phyloP scores from a whole-genome alignment of 2,329 filamentous ascomycete species.

The Alternaria viburni region DNA sequence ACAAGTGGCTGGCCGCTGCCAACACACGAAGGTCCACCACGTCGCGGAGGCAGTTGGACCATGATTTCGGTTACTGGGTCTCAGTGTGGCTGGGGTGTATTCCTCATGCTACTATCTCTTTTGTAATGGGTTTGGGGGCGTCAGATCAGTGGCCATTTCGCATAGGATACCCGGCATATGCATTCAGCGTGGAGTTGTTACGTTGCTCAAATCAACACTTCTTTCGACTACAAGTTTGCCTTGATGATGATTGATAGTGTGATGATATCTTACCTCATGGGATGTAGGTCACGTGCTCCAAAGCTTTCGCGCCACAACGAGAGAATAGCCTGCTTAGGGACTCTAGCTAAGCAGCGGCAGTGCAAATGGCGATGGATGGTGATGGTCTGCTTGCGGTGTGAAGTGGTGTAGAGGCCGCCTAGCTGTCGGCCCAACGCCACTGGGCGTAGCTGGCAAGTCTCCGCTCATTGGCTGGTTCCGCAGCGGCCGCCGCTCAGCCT shows the following conservation, averaged over 20 bases:
- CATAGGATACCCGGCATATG: conserved; percentile 16
- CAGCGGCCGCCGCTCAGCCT: conserved; percentile 2
- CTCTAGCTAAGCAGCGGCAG: neutral
- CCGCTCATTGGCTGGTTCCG: conserved; percentile 6
- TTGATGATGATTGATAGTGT: neutral
- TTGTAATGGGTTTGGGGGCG: conserved; percentile 9
- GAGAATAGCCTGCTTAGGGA: neutral
- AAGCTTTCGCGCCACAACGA: neutral
- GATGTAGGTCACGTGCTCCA: neutral
- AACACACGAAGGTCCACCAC: neutral
- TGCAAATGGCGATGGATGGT: neutral
- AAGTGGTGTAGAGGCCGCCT: conserved; percentile 1
- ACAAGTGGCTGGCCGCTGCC: neutral
- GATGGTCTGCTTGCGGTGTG: neutral
- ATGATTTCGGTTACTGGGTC: conserved; percentile 7
- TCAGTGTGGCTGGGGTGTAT: neutral
- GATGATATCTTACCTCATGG: neutral
- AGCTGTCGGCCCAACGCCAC: neutral
- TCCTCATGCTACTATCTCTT: conserved; percentile 11
- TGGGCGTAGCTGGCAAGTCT: neutral
- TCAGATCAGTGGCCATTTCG: conserved; percentile 5
- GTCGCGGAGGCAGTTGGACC: neutral
- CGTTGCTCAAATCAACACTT: neutral
- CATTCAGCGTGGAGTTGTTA: conserved; percentile 9
- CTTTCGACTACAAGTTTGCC: neutral